Evolutionary conservation across 2,329 filamentous ascomycete species (phyloP).

Genomic region (Diaporthe aspalathi): DNA sequence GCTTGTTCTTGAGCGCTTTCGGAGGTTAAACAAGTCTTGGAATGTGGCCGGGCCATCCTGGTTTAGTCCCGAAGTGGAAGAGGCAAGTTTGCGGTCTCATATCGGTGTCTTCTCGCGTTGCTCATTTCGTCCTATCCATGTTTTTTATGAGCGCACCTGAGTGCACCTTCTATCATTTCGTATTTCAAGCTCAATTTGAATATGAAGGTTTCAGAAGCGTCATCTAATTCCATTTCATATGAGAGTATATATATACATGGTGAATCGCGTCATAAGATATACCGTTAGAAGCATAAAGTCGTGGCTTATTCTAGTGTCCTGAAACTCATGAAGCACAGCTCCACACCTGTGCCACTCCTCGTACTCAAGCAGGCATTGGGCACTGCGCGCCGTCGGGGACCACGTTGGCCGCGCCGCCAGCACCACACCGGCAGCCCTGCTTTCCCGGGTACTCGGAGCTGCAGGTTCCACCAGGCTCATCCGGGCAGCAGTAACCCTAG

Average conservation of each 20-base stretch:
- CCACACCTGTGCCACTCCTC: no score
- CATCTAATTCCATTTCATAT: neutral
- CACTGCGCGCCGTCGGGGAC: neutral
- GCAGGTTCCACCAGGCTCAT: conserved; percentile 4
- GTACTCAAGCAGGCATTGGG: neutral
- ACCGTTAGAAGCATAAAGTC: neutral
- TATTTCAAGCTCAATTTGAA: no score
- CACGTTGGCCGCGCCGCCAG: neutral
- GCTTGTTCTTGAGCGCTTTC: neutral
- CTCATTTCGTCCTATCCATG: neutral
- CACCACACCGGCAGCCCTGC: conserved; percentile 6
- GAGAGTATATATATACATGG: neutral
- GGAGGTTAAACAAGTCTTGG: neutral
- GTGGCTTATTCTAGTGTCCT: no score
- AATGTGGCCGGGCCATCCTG: neutral
- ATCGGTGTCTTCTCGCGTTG: no score
- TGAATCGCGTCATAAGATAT: neutral
- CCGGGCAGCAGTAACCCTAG: conserved; percentile 12
- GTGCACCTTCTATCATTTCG: neutral
- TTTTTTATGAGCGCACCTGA: neutral
- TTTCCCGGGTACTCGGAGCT: conserved; percentile 1
- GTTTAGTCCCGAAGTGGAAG: conserved; percentile 11
- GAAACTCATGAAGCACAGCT: neutral
- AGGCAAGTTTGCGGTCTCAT: neutral
- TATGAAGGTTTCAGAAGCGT: neutral